Evolutionary conservation across 768 basidiomycete genomes (phyloP).

Genomic region (Russula olivacea): DNA sequence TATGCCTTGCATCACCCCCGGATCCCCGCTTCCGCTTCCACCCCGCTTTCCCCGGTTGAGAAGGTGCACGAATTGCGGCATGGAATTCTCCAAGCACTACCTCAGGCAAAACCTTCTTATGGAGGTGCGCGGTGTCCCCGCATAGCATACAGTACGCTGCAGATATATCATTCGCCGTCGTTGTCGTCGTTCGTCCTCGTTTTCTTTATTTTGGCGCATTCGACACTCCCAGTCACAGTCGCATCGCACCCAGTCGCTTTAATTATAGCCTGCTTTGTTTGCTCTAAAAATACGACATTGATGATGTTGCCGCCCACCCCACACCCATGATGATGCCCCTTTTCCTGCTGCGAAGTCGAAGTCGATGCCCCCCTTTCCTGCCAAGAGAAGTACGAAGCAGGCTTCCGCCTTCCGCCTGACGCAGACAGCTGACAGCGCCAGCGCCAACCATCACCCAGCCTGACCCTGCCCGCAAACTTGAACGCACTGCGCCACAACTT

Average conservation of each 20-base stretch:
- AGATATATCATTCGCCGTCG: background rate
- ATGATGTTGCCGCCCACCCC: too few species aligned
- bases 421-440: too few species aligned
- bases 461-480: too few species aligned
- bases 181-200: background rate
- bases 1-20: background rate
- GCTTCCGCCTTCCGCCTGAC: too few species aligned
- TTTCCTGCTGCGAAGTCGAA: too few species aligned
- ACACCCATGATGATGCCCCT: too few species aligned
- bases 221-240: background rate
- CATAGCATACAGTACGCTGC: conserved; percentile 17
- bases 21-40: background rate
- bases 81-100: conserved; percentile 38
- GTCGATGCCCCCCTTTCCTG: too few species aligned
- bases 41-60: background rate
- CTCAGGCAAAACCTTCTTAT: conserved; percentile 39
- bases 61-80: conserved; percentile 38
- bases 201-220: background rate
- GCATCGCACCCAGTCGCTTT: background rate
- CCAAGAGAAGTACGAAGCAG: too few species aligned
- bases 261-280: background rate
- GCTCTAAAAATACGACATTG: background rate
- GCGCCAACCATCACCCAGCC: too few species aligned
- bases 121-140: conserved; percentile 37
- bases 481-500: background rate